Conservation (phyloP, 23 red algal species). For the Gracilaria domingensis region DNA sequence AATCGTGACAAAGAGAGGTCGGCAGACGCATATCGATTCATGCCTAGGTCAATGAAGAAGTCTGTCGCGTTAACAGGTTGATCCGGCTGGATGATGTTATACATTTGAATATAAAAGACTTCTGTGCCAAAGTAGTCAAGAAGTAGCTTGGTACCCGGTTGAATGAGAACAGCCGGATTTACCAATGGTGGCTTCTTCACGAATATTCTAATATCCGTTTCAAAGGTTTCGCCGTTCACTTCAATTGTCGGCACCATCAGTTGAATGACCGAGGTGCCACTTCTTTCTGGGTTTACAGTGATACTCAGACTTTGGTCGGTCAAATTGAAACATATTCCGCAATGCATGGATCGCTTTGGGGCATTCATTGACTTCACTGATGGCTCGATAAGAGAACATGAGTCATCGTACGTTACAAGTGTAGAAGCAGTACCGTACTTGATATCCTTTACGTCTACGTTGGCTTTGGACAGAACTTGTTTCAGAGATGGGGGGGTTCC, state of each 20-base stretch:
- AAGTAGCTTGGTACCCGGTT: not conserved
- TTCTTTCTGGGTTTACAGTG: constrained; percentile 23
- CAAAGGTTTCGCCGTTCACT: constrained; percentile 26
- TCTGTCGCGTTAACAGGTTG: constrained; percentile 31
- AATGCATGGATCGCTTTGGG: not conserved
- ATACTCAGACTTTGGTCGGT: constrained; percentile 1
- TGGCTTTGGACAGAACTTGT: not conserved
- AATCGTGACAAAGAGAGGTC: constrained; percentile 21
- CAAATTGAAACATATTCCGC: constrained; percentile 10
- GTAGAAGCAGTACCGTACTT: constrained; percentile 10
- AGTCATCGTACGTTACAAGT: constrained; percentile 4
- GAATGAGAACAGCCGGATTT: not conserved
- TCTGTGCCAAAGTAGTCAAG: constrained; percentile 44
- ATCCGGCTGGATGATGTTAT: constrained; percentile 26
- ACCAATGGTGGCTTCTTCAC: not conserved
- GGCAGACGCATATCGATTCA: constrained; percentile 7
- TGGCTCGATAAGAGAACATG: not conserved
- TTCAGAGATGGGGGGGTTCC: not conserved
- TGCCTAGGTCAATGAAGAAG: constrained; percentile 32
- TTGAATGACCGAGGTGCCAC: not conserved
- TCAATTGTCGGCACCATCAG: not conserved
- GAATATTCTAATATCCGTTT: constrained; percentile 10
- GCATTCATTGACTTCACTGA: not conserved
- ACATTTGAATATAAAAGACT: constrained; percentile 33
- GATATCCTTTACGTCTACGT: not conserved